Evolutionary conservation across 495 filamentous ascomycete genomes (phyloP), one percentile per base, ranked within the genome.

Genomic region (Xylaria intraflava): DNA sequence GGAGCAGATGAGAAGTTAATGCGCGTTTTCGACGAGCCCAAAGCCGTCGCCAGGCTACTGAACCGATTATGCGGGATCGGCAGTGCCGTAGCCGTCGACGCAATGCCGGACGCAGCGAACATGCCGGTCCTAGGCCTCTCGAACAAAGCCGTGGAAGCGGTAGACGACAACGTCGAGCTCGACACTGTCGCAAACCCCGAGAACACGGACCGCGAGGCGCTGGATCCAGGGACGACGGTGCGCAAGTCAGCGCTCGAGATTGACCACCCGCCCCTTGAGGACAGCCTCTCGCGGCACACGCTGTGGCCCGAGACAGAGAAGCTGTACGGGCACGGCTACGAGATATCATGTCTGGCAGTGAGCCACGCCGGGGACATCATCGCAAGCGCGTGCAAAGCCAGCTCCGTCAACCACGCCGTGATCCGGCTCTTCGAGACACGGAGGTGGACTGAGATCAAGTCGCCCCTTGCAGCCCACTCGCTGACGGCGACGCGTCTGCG

Each of bases 1-100:
- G 93, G 93, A n/a, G 93, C 93, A 31, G 94, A 99, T 61, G 93
- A 99, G 72, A 99, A 99, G 69, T 82, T 97, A 26, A 77, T 97
- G 57, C 84, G 93, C 14, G 92, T 97, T 14, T 99, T 99, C 67
- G 85, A 90, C 49, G 84, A 95, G 72, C 93, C 93, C 6, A 86
- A 82, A 65, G 85, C 82, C 26, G 86, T 94, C 46, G 94, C 89
- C 0, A 72, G 77, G 39, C 73, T 96, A 30, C 77, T 99, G 0
- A 68, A 76, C 50, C 77, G 70, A 17, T 77, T 96, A 11, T 85
- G 85, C 53, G 83, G 81, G 6, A 83, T 89, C 47, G 29, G 27
- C 20, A 41, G 45, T 47, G 59, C 68, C 29, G 47, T 62, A 7
- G 53, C 67, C 30, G 45, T 74, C 22, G 72, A 72, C 6, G 67